phyloP scores from a whole-genome alignment of 2,329 filamentous ascomycete species.

The Fusarium sp. region DNA sequence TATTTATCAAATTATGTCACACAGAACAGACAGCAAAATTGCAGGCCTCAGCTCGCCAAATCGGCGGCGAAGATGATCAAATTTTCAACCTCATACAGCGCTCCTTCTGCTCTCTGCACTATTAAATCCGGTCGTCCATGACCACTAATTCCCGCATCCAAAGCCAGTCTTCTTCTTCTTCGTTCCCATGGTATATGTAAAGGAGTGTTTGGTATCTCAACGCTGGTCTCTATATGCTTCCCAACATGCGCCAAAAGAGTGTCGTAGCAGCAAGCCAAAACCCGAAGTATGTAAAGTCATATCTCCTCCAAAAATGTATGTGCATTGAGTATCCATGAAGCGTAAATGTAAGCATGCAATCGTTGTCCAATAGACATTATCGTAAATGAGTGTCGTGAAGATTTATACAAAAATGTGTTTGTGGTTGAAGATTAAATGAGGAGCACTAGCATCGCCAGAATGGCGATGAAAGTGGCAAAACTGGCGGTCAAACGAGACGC shows the following conservation, averaged over 20 bases:
- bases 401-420: conserved; percentile 16
- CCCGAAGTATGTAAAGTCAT: conserved; percentile 22
- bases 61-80: conserved; percentile 25
- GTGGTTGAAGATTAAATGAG: conserved; percentile 40
- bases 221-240: conserved; percentile 35
- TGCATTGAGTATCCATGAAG: conserved; percentile 41
- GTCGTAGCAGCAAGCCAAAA: conserved; percentile 36
- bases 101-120: background rate
- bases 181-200: conserved; percentile 27
- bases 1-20: background rate
- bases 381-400: conserved; percentile 48
- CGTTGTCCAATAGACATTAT: conserved; percentile 41
- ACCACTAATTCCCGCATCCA: background rate
- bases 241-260: conserved; percentile 46
- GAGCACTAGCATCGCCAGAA: conserved; percentile 41
- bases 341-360: conserved; percentile 35
- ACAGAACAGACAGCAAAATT: conserved; percentile 13
- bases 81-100: conserved; percentile 20
- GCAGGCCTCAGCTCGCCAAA: conserved; percentile 28
- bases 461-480: conserved; percentile 36
- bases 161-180: conserved; percentile 1
- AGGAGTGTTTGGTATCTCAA: conserved; percentile 49
- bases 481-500: conserved; percentile 39
- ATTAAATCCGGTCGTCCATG: conserved; percentile 23
- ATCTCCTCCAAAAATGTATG: conserved; percentile 7